Evolutionary conservation across 2,329 filamentous ascomycete species (phyloP).

Genomic region (Neodidymelliopsis sp.): DNA sequence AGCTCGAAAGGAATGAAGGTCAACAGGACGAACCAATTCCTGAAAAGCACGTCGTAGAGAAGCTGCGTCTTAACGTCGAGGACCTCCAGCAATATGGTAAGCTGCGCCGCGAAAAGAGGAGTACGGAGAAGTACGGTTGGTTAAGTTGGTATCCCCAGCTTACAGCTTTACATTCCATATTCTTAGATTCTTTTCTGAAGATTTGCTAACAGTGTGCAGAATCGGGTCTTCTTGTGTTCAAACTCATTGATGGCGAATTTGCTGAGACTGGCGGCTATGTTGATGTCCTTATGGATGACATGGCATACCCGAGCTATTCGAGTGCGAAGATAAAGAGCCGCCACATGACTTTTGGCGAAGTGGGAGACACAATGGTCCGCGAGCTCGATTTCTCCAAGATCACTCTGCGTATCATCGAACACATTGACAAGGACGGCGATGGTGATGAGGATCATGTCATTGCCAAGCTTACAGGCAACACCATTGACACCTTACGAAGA

Average conservation of each 20-base stretch:
- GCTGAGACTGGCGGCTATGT: conserved; percentile 77
- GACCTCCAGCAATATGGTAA: conserved; percentile 80
- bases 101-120: conserved; percentile 34
- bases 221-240: conserved; percentile 92
- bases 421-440: conserved; percentile 75
- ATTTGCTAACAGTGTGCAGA: conserved; percentile 62
- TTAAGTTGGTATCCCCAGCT: conserved; percentile 37
- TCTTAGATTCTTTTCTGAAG: conserved; percentile 12
- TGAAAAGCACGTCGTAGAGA: conserved; percentile 69
- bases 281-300: conserved; percentile 92
- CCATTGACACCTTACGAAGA: conserved; percentile 84
- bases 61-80: conserved; percentile 78
- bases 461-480: conserved; percentile 83
- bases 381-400: conserved; percentile 97
- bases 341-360: conserved; percentile 80
- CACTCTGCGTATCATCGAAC: conserved; percentile 84
- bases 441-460: conserved; percentile 76
- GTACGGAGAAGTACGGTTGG: conserved; percentile 25
- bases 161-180: conserved; percentile 26
- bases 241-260: conserved; percentile 88
- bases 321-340: conserved; percentile 77
- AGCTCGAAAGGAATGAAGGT: conserved; percentile 57
- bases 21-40: conserved; percentile 57
- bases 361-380: conserved; percentile 93
- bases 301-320: conserved; percentile 87